A percentile compares a stretch with the other conserved stretches of the same genome.
Evolutionary conservation across 2,329 filamentous ascomycete species (phyloP).

Genomic region (Orbilia ellipsospora): DNA sequence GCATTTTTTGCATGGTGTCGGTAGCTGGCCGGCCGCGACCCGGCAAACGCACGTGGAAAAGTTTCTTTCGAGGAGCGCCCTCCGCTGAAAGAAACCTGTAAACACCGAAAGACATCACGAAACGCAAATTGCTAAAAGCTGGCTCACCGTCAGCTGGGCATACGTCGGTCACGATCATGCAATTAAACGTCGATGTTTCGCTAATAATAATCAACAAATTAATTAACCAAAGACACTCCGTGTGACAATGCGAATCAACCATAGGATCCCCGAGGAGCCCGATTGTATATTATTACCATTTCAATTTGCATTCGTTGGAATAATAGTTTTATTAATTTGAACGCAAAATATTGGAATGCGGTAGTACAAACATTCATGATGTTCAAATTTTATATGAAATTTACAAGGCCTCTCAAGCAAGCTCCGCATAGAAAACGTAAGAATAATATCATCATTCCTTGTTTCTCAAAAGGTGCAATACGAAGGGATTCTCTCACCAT

Average conservation of each 20-base stretch:
- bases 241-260: no score
- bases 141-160: no score
- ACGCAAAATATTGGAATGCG: no score
- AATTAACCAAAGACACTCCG: no score
- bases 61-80: background rate
- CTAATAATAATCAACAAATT: no score
- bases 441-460: slow-evolving; percentile 45
- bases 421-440: slow-evolving; percentile 53
- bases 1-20: slow-evolving; percentile 18
- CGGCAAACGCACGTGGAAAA: slow-evolving; percentile 35
- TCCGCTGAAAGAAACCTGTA: background rate
- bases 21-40: slow-evolving; percentile 38
- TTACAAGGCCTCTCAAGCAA: background rate
- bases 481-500: slow-evolving; percentile 30
- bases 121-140: no score
- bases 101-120: slow-evolving; percentile 43
- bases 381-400: slow-evolving; percentile 1
- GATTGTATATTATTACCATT: no score
- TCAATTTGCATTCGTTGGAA: background rate
- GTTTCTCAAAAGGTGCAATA: slow-evolving; percentile 34
- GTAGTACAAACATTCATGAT: no score
- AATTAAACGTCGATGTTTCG: no score
- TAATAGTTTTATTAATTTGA: no score
- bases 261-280: no score
- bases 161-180: no score